phyloP scores from a whole-genome alignment of 345 rosid genomes.

The Dipteronia dyeriana region DNA sequence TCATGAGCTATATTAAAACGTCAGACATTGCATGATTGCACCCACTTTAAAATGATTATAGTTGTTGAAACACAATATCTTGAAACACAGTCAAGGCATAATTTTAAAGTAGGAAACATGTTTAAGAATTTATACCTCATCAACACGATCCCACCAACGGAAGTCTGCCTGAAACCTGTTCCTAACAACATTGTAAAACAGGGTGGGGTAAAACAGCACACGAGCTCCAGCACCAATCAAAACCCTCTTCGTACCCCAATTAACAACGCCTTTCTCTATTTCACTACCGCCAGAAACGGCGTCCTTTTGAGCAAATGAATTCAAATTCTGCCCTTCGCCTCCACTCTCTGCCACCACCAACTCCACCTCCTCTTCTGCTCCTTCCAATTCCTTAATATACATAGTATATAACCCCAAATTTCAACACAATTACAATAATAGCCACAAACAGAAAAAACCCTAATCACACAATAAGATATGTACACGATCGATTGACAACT shows the following conservation, averaged over 20 bases:
- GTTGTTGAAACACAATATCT: neutral
- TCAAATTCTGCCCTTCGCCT: constrained; percentile 21
- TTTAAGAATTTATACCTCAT: constrained; percentile 51
- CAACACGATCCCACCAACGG: constrained; percentile 96
- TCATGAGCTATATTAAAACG: neutral
- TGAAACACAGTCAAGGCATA: neutral
- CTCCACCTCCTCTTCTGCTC: constrained; percentile 30
- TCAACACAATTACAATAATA: constrained; percentile 21
- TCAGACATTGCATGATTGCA: neutral
- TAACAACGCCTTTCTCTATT: constrained; percentile 24
- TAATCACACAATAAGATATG: constrained; percentile 11
- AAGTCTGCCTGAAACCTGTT: constrained; percentile 85
- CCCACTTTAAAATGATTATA: neutral
- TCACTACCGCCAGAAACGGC: constrained; percentile 16
- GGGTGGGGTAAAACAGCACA: constrained; percentile 85
- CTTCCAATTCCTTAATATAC: constrained; percentile 82
- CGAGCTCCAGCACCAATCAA: constrained; percentile 95
- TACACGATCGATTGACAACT: neutral
- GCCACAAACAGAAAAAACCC: constrained; percentile 17
- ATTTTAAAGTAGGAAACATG: neutral
- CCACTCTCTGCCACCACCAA: constrained; percentile 23
- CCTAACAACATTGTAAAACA: constrained; percentile 90
- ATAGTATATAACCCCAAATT: constrained; percentile 44
- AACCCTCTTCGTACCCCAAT: constrained; percentile 58
- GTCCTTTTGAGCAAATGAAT: constrained; percentile 7